These are phyloP conservation scores for Forsythia viridissima DNA, from an alignment of 257 asterid genomes.

Conservation along the genomic window DNA sequence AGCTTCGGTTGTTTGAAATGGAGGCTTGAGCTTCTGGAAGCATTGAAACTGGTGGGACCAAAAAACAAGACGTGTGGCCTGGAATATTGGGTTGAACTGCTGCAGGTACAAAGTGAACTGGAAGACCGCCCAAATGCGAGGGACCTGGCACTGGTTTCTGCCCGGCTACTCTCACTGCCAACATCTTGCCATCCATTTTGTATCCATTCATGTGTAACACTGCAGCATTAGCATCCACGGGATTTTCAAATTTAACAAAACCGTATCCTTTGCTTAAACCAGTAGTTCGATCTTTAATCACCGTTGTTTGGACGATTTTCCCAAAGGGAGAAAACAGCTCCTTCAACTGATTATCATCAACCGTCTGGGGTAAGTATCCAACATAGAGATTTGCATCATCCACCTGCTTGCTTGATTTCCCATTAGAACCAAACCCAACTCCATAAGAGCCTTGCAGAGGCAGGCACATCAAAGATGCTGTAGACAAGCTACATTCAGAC, in stretches of 20 bases:
- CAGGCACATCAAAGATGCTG: not conserved
- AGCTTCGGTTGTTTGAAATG: not conserved
- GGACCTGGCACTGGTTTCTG: slow-evolving; percentile 18
- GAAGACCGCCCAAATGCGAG: not conserved
- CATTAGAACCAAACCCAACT: slow-evolving; percentile 4
- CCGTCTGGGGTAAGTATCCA: slow-evolving; percentile 24
- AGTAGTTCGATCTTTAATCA: slow-evolving; percentile 30
- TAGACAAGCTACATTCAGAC: slow-evolving; percentile 25
- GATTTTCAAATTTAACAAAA: slow-evolving; percentile 32
- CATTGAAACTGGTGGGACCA: not conserved
- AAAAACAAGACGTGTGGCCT: slow-evolving; percentile 12
- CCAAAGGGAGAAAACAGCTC: slow-evolving; percentile 42
- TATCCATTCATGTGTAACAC: slow-evolving; percentile 35
- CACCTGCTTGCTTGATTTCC: slow-evolving; percentile 22
- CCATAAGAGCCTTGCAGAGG: slow-evolving; percentile 10
- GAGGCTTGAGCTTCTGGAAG: slow-evolving; percentile 20
- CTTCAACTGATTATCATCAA: slow-evolving; percentile 30
- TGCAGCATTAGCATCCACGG: slow-evolving; percentile 33
- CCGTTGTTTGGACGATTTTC: slow-evolving; percentile 23
- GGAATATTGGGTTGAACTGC: slow-evolving; percentile 4
- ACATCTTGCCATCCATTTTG: slow-evolving; percentile 29
- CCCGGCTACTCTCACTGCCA: slow-evolving; percentile 41
- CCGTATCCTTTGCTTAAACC: slow-evolving; percentile 44
- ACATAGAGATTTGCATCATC: slow-evolving; percentile 33
- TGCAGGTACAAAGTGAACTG: slow-evolving; percentile 3